Percentiles rank a stretch among this genome's conserved stretches.
These are phyloP conservation scores for Gyrodon lividus DNA, from an alignment of 768 basidiomycete species.

Conservation along the genomic window DNA sequence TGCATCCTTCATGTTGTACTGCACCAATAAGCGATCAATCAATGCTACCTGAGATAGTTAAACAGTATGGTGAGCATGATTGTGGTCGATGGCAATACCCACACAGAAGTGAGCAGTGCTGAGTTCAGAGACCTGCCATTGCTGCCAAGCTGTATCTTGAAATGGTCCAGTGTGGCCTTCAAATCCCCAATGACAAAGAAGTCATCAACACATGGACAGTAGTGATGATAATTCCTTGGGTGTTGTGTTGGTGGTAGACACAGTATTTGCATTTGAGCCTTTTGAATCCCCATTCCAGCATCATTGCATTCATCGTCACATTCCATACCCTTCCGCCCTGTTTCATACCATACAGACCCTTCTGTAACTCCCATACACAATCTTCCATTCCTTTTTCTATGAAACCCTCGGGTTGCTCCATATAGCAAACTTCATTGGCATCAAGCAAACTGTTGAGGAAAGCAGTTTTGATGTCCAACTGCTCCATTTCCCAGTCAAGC, in stretches of 20 bases:
- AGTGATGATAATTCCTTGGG: conserved; percentile 23
- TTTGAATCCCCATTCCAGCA: conserved; percentile 33
- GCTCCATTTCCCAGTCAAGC: conserved; percentile 34
- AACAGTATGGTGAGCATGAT: conserved; percentile 6
- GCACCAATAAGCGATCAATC: conserved; percentile 11
- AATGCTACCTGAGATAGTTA: not conserved
- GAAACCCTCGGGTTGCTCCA: conserved; percentile 35
- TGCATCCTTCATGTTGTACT: conserved; percentile 13
- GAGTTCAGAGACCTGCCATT: conserved; percentile 36
- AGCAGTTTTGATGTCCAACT: no score
- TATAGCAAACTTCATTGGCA: conserved; percentile 31
- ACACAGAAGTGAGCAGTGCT: conserved; percentile 32
- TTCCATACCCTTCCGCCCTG: conserved; percentile 37
- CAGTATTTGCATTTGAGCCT: conserved; percentile 31
- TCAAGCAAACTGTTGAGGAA: conserved; percentile 36
- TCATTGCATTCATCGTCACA: conserved; percentile 26
- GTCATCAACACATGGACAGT: conserved; percentile 40
- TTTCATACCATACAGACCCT: conserved; percentile 30
- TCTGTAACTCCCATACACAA: conserved; percentile 16
- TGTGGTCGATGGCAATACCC: conserved; percentile 36
- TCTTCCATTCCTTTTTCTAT: conserved; percentile 13
- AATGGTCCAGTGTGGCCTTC: conserved; percentile 5
- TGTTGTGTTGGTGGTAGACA: conserved; percentile 26
- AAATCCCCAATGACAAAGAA: conserved; percentile 21
- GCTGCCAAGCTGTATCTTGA: conserved; percentile 28